Conservation (phyloP, 306 rosid species). For the Vigna reflexopilosa region DNA sequence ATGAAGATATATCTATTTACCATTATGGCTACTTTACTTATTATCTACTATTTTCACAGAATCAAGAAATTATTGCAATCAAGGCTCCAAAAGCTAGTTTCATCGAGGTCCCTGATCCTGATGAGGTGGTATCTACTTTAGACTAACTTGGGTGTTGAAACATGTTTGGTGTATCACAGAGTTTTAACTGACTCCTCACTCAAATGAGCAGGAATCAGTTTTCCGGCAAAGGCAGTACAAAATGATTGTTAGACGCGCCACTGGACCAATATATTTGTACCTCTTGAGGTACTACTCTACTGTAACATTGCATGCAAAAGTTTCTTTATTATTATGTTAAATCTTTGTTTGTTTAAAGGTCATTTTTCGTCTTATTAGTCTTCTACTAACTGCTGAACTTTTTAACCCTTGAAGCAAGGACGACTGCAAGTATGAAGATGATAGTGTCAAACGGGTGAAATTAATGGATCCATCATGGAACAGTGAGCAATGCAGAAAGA, state of each 20-base stretch:
- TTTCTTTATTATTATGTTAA: constrained; percentile 20
- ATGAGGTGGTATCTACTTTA: constrained; percentile 61
- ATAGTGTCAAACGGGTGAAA: constrained; percentile 40
- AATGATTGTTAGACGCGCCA: constrained; percentile 75
- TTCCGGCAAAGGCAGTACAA: constrained; percentile 68
- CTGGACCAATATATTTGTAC: constrained; percentile 75
- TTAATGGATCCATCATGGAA: constrained; percentile 46
- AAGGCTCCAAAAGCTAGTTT: constrained; percentile 80
- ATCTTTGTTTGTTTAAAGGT: constrained; percentile 22
- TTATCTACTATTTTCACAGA: constrained; percentile 54
- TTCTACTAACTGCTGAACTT: constrained; percentile 25
- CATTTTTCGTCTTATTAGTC: constrained; percentile 17
- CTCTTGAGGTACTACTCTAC: constrained; percentile 68
- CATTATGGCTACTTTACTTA: constrained; percentile 44
- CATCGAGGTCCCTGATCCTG: constrained; percentile 90
- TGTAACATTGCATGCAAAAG: constrained; percentile 25
- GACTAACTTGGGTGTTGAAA: constrained; percentile 40
- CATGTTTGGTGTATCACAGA: constrained; percentile 7
- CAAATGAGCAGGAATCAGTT: constrained; percentile 62
- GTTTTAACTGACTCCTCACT: constrained; percentile 46
- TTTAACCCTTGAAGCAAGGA: constrained; percentile 54
- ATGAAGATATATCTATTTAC: constrained; percentile 13
- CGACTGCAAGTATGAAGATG: constrained; percentile 45
- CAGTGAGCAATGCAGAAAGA: constrained; percentile 39
- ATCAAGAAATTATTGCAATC: constrained; percentile 74